These are phyloP conservation scores for Cryptococcus jaspeensis DNA, from an alignment of 1,284 basidiomycete species.

Conservation along the genomic window DNA sequence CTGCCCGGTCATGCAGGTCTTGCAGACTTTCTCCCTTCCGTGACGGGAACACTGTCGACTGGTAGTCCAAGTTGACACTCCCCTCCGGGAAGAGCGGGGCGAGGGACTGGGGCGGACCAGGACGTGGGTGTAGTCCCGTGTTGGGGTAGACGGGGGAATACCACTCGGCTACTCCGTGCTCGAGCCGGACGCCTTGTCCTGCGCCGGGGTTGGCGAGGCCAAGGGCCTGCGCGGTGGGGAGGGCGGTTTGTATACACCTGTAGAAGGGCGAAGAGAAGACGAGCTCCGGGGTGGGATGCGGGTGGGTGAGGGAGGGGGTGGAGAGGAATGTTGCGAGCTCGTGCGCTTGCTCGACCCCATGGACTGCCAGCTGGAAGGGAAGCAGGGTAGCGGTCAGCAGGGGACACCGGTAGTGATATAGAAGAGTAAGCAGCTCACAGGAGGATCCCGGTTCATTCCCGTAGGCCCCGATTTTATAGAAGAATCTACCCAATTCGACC, in stretches of 20 bases:
- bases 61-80: constrained; percentile 39
- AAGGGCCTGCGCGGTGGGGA: constrained; percentile 48
- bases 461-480: constrained; percentile 50
- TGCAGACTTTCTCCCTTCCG: constrained; percentile 52
- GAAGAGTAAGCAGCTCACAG: constrained; percentile 32
- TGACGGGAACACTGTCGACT: constrained; percentile 51
- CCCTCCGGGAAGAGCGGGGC: constrained; percentile 34
- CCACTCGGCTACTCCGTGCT: constrained; percentile 56
- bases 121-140: constrained; percentile 48
- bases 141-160: constrained; percentile 38
- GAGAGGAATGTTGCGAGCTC: constrained; percentile 39
- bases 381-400: not conserved
- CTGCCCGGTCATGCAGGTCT: constrained; percentile 48
- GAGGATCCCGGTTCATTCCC: constrained; percentile 54
- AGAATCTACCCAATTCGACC: constrained; percentile 47
- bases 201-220: not conserved
- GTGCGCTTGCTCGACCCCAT: constrained; percentile 49
- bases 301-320: constrained; percentile 13
- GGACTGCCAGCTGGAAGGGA: constrained; percentile 49
- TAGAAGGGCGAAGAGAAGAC: constrained; percentile 52
- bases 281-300: constrained; percentile 41
- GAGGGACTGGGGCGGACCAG: constrained; percentile 29
- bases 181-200: constrained; percentile 36
- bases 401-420: not conserved
- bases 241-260: constrained; percentile 56